Evolutionary conservation across 1,284 basidiomycete species (phyloP), one percentile per base, ranked within the genome.

Genomic region (Omphalotus olearius): DNA sequence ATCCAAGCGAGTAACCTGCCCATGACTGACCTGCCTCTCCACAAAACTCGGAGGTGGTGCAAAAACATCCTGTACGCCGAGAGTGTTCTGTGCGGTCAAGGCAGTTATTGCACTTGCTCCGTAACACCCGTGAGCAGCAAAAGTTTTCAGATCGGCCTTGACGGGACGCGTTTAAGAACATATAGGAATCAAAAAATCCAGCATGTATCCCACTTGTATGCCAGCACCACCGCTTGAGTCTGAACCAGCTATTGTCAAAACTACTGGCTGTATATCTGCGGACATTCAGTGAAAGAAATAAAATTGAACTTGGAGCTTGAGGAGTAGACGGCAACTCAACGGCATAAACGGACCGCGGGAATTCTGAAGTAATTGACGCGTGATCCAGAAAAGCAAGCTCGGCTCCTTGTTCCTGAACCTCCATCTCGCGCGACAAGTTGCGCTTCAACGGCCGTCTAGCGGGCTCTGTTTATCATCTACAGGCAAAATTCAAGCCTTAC

Each of bases 201-300:
- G 13, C 13, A 33, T 33, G 3, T 25, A 47, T 1, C 26, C 56
- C 55, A 87, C 90, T 70, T 93, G 93, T 43, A 96, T 92, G 0
- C 93, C 93, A 30, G 93, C 93, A 1, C 94, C 94, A 28, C 92
- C 93, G 35, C 90, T 83, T 1, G 85, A 83, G 63, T 97, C 93
- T 16, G 85, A 82, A n/a, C 91, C 91, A 7, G 91, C 91, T 17
- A 93, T 91, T 0, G 90, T 89, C 46, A 92, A 59, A 2, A 86
- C 66, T 1, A 66, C 51, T 1, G 57, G 61, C 16, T 51, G 51
- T 16, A 35, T 33, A 18, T 18, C 33, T 17, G n/a, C 16, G 13
- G 47, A 41, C 47, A 41, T 42, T 35, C 2, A 33, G 30, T 33
- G 30, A 33, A 33, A 13, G 13, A 13, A 13, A 10, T 4, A n/a